Base-by-base conservation (phyloP, 176 grass and related monocot species). In the Zoysia japonica region DNA sequence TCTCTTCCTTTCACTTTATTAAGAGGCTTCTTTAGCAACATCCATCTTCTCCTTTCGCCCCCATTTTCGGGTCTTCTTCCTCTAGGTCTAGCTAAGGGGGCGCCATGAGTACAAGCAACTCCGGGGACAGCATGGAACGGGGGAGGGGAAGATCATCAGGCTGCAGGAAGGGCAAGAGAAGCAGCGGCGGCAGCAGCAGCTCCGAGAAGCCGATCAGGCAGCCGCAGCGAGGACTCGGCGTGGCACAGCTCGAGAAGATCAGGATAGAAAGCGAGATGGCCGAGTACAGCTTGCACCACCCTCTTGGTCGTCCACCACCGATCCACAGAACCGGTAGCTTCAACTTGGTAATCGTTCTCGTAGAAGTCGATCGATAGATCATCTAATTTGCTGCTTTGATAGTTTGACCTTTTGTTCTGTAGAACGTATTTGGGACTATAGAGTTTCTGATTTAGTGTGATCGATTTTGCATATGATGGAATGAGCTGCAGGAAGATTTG, bases 1-100 rank as follows among this genome's bases (percentile, higher is more conserved):
- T 91, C 71, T 83, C 73, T 89, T 86, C 70, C 88, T 94, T 91
- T 91, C 86, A 84, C 85, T 88, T 88, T 91, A 86, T 88, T 91
- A 86, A 86, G 81, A 89, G 78, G 75, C 85, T 72, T 66, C 64
- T 81, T 80, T 46, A 28, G 20, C 81, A 81, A 74, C 80, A 80
- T 43, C 71, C 76, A 61, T 66, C 71, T 73, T 51, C 73, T 72
- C 42, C 74, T 83, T 15, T 47, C 78, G 85, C 46, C 76, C 77
- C 60, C 60, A 51, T 77, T 76, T 55, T 55, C 14, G 65, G 64
- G 51, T 85, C 84, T 45, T 85, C 84, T 45, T 82, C 80, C 69
- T 47, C 69, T 66, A 80, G 87, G 51, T 93, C 81, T 79, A 66
- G 71, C 68, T 60, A 72, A 54, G 45, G 77, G 10, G 76, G 13